Evolutionary conservation across 768 basidiomycete species (phyloP).

Genomic region (Lyophyllum shimeji): DNA sequence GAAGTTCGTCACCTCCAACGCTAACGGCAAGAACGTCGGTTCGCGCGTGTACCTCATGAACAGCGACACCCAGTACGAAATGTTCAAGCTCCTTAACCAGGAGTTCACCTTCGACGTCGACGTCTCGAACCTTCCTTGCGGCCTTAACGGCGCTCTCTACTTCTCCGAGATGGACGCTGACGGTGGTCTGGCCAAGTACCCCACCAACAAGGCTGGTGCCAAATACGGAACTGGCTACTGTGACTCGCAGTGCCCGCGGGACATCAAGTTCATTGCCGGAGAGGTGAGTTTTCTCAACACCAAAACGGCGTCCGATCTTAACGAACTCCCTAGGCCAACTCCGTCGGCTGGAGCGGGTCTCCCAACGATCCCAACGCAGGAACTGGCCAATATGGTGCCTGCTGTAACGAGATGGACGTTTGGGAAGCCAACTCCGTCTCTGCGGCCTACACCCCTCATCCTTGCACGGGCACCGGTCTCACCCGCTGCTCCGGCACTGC

Average conservation of each 20-base stretch:
- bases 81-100: conserved; percentile 13
- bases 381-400: conserved; percentile 45
- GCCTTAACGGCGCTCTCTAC: conserved; percentile 65
- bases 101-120: conserved; percentile 49
- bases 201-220: conserved; percentile 53
- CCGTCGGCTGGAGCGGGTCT: conserved; percentile 37
- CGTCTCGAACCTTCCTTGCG: conserved; percentile 55
- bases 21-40: conserved; percentile 35
- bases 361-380: conserved; percentile 45
- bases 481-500: conserved; percentile 41
- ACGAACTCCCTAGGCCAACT: conserved; percentile 40
- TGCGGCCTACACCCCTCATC: conserved; percentile 54
- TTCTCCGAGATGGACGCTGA: conserved; percentile 61
- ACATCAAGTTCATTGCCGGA: conserved; percentile 62
- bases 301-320: neutral
- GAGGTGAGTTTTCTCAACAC: conserved; percentile 29
- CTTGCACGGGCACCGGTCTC: conserved; percentile 40
- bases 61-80: conserved; percentile 39
- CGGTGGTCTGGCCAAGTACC: conserved; percentile 46
- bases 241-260: conserved; percentile 53
- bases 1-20: conserved; percentile 42
- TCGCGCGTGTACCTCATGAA: conserved; percentile 52
- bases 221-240: conserved; percentile 63
- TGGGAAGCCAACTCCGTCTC: conserved; percentile 58
- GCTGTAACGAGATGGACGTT: conserved; percentile 61